Percentiles rank a stretch among this genome's conserved stretches.
Conservation (phyloP, 1,284 basidiomycete species). For the Somion occarium region DNA sequence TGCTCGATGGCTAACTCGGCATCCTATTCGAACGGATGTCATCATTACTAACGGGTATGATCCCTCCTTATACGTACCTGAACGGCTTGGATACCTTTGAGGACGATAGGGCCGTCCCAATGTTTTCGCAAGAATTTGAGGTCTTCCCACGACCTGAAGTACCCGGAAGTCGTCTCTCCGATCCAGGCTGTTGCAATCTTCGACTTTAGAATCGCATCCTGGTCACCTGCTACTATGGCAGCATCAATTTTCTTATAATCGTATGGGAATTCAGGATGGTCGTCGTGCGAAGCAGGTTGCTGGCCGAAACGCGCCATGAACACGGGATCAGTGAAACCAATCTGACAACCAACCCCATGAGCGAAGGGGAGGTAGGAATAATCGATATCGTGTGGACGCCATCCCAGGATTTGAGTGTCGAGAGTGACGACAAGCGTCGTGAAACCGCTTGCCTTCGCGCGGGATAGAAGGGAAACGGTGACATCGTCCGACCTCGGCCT, state of each 20-base stretch:
- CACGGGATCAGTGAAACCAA: conserved; percentile 62
- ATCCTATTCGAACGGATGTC: conserved; percentile 35
- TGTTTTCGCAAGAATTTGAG: conserved; percentile 55
- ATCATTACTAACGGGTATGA: background rate
- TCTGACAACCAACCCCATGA: conserved; percentile 53
- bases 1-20: conserved; percentile 57
- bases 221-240: conserved; percentile 40
- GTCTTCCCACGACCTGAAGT: conserved; percentile 61
- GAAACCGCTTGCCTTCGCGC: conserved; percentile 64
- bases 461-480: conserved; percentile 56
- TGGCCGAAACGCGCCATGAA: conserved; percentile 54
- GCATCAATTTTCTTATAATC: conserved; percentile 39
- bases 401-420: conserved; percentile 62
- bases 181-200: conserved; percentile 51
- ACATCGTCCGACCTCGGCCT: conserved; percentile 60
- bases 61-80: conserved; percentile 9
- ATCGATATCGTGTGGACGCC: conserved; percentile 63
- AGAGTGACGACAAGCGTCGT: conserved; percentile 66
- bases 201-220: conserved; percentile 32
- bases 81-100: conserved; percentile 63
- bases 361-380: conserved; percentile 55
- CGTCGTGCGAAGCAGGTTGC: conserved; percentile 33
- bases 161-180: conserved; percentile 51
- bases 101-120: conserved; percentile 66
- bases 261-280: conserved; percentile 53